Conservation (phyloP, 2,329 filamentous ascomycete genomes). For the Cercospora brassicicola region DNA sequence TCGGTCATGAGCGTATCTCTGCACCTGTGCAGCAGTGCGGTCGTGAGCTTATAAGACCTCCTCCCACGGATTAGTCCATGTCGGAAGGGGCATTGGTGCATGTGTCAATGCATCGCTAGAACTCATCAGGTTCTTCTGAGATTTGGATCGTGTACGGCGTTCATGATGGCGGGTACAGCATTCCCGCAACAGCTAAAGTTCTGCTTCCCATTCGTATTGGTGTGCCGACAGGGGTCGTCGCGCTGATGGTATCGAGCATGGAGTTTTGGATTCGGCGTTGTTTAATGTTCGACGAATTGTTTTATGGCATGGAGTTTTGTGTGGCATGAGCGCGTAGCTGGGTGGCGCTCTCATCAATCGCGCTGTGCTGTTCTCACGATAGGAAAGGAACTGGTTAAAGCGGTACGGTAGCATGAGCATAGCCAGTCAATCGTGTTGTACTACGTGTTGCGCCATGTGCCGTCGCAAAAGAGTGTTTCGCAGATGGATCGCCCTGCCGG, state of each 20-base stretch:
- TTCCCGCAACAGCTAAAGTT: conserved; percentile 13
- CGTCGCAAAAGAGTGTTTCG: not conserved
- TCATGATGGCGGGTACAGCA: conserved; percentile 18
- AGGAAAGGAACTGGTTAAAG: conserved; percentile 15
- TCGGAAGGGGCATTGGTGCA: conserved; percentile 10
- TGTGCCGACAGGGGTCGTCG: conserved; percentile 16
- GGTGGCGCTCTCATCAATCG: conserved; percentile 6
- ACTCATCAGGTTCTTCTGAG: conserved; percentile 14
- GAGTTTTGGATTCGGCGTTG: conserved; percentile 16
- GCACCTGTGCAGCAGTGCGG: conserved; percentile 2
- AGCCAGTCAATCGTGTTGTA: conserved; percentile 14
- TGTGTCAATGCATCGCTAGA: conserved; percentile 21
- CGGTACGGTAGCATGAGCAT: conserved; percentile 23
- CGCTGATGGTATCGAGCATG: conserved; percentile 14
- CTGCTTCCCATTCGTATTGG: conserved; percentile 13
- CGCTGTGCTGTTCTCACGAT: conserved; percentile 9
- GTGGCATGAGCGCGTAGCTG: conserved; percentile 2
- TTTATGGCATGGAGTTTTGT: conserved; percentile 15
- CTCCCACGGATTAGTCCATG: conserved; percentile 16
- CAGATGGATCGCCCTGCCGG: not conserved
- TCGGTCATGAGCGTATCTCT: conserved; percentile 31
- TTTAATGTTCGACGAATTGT: conserved; percentile 11
- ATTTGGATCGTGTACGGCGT: conserved; percentile 25
- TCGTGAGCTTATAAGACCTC: conserved; percentile 11
- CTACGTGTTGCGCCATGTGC: not conserved